phyloP scores from a whole-genome alignment of 1,284 basidiomycete genomes.

The Boletus sp. region DNA sequence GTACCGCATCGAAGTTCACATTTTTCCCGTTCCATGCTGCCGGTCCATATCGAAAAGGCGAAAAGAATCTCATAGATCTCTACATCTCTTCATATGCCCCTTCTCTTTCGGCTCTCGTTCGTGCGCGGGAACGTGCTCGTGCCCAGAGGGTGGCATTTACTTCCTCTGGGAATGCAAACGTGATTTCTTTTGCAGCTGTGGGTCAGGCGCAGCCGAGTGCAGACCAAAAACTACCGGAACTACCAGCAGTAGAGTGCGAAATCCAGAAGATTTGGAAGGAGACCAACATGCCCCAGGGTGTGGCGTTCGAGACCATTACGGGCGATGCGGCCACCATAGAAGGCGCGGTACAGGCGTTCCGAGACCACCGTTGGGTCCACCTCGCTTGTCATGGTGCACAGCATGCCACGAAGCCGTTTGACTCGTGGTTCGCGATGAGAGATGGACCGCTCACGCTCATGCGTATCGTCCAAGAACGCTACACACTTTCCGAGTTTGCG shows the following conservation, averaged over 20 bases:
- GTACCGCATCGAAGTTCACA: not conserved
- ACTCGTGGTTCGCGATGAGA: no score
- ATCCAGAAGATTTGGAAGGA: not conserved
- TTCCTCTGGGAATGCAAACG: no score
- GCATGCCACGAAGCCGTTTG: not conserved
- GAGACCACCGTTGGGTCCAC: not conserved
- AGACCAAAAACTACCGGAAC: not conserved
- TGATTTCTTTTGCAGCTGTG: no score
- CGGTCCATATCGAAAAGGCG: no score
- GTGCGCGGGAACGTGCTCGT: not conserved
- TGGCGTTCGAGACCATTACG: not conserved
- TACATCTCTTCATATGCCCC: no score
- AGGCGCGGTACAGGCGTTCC: not conserved
- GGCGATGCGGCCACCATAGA: no score
- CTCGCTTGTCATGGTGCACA: not conserved
- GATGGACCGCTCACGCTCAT: slow-evolving; percentile 1
- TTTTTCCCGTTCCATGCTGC: not conserved
- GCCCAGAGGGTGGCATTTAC: not conserved
- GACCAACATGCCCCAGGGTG: not conserved
- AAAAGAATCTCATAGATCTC: no score
- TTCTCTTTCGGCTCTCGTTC: not conserved
- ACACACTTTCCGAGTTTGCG: not conserved
- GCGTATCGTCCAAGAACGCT: slow-evolving; percentile 1
- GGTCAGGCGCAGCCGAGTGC: no score
- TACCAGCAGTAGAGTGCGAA: slow-evolving; percentile 1